Evolutionary conservation across 2,329 filamentous ascomycete species (phyloP).

Genomic region (Neonectria faginata): DNA sequence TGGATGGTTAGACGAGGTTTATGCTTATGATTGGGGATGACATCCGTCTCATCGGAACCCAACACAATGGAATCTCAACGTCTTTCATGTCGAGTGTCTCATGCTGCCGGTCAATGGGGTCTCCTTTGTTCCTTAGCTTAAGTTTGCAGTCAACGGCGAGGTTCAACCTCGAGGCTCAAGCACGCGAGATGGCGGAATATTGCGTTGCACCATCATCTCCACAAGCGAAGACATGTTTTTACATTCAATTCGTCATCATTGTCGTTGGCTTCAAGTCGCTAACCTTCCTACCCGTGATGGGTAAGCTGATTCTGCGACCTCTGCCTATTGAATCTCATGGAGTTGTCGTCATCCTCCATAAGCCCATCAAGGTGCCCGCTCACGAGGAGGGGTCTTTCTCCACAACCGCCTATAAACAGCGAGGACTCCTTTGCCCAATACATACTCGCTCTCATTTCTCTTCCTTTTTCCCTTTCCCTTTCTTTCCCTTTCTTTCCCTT

Average conservation of each 20-base stretch:
- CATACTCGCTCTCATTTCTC: not conserved
- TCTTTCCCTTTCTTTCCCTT: constrained; percentile 14
- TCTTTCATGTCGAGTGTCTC: no score
- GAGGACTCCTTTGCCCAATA: constrained; percentile 6
- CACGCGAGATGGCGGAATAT: constrained; percentile 5
- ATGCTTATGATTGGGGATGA: not conserved
- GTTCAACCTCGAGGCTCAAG: constrained; percentile 1
- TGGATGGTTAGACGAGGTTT: not conserved
- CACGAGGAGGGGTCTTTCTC: constrained; percentile 21
- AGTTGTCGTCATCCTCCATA: constrained; percentile 11
- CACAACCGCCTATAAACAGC: constrained; percentile 22
- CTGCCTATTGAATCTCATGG: constrained; percentile 12
- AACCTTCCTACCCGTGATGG: not conserved
- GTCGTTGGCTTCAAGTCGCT: not conserved
- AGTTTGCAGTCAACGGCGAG: not conserved
- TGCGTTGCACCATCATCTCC: not conserved
- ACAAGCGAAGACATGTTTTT: not conserved
- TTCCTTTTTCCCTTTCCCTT: not conserved
- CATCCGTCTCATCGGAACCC: not conserved
- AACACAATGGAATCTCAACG: not conserved
- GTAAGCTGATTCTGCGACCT: constrained; percentile 1
- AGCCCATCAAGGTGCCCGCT: constrained; percentile 23
- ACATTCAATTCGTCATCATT: constrained; percentile 24
- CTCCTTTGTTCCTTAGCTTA: no score
- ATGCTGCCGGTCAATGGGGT: no score